These are phyloP conservation scores for Fomitopsis schrenkii DNA, from an alignment of 1,284 basidiomycete species.

Conservation along the genomic window DNA sequence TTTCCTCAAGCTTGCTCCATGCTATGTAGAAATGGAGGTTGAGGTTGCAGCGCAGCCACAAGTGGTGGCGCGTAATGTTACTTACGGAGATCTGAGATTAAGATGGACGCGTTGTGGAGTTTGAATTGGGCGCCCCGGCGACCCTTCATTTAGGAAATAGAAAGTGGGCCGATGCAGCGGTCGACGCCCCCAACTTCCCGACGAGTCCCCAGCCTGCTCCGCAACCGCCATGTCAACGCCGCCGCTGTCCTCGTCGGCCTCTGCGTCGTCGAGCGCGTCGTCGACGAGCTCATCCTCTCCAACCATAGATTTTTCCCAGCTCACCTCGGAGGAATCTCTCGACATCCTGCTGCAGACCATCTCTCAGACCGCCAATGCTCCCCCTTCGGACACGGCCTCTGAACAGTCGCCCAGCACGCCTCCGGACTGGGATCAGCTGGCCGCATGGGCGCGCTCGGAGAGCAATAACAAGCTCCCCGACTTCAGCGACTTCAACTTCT, in stretches of 20 bases:
- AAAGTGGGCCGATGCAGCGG: slow-evolving; percentile 9
- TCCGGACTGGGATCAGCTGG: slow-evolving; percentile 50
- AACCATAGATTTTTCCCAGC: slow-evolving; percentile 17
- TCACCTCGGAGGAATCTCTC: slow-evolving; percentile 25
- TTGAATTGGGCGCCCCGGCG: not conserved
- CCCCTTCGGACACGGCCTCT: slow-evolving; percentile 8
- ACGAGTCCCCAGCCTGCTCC: not conserved
- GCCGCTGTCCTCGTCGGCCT: slow-evolving; percentile 21
- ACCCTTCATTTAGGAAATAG: not conserved
- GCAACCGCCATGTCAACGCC: slow-evolving; percentile 3
- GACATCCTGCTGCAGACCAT: slow-evolving; percentile 29
- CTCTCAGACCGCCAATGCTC: slow-evolving; percentile 13
- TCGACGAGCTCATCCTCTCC: slow-evolving; percentile 25
- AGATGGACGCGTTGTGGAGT: slow-evolving; percentile 1
- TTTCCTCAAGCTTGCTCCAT: too few species aligned
- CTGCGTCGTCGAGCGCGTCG: slow-evolving; percentile 24
- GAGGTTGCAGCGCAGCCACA: not conserved
- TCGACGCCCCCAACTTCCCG: not conserved
- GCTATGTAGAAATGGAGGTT: not conserved
- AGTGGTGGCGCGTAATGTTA: not conserved
- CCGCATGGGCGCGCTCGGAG: slow-evolving; percentile 37
- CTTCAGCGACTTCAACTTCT: slow-evolving; percentile 42
- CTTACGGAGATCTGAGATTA: not conserved
- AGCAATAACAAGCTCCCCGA: slow-evolving; percentile 36
- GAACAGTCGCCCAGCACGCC: slow-evolving; percentile 24